Percentiles rank a stretch among this genome's conserved stretches.
Evolutionary conservation across 179 eudicot species (phyloP).

Genomic region (Sideroxylon spinosum): DNA sequence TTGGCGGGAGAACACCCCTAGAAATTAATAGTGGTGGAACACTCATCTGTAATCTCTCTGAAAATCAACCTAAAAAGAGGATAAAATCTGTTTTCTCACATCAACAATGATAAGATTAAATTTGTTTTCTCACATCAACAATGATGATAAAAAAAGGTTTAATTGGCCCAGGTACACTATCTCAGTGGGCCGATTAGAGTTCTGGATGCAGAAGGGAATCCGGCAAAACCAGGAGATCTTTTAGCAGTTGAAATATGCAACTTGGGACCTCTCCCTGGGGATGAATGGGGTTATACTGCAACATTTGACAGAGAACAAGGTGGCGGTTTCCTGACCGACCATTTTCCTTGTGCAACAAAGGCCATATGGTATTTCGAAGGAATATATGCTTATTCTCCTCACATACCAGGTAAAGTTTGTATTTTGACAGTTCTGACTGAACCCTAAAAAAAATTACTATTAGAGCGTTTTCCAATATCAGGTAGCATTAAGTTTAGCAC

Average conservation of each 20-base stretch:
- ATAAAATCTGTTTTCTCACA: not conserved
- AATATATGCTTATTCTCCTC: conserved; percentile 83
- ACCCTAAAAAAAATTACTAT: not conserved
- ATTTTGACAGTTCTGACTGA: too few species aligned
- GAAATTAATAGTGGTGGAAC: too few species aligned
- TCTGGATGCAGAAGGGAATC: conserved; percentile 52
- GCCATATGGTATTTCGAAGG: conserved; percentile 99
- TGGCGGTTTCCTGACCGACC: conserved; percentile 89
- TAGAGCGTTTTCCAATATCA: not conserved
- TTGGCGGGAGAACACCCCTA: too few species aligned
- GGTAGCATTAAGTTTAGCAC: not conserved
- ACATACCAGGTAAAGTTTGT: conserved; percentile 69
- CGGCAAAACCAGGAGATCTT: conserved; percentile 83
- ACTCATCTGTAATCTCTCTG: not conserved
- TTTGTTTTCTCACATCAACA: not conserved
- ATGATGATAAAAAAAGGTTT: not conserved
- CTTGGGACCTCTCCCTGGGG: conserved; percentile 92
- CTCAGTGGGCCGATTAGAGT: conserved; percentile 84
- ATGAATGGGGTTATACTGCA: conserved; percentile 94
- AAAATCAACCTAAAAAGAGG: not conserved
- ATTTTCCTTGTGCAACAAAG: conserved; percentile 87
- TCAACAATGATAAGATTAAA: not conserved
- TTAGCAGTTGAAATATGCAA: conserved; percentile 86
- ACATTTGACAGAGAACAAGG: conserved; percentile 92
- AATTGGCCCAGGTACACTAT: conserved; percentile 66